These are phyloP conservation scores for Tripterygium wilfordii DNA, from an alignment of 177 flowering plant genomes.

Conservation along the genomic window DNA sequence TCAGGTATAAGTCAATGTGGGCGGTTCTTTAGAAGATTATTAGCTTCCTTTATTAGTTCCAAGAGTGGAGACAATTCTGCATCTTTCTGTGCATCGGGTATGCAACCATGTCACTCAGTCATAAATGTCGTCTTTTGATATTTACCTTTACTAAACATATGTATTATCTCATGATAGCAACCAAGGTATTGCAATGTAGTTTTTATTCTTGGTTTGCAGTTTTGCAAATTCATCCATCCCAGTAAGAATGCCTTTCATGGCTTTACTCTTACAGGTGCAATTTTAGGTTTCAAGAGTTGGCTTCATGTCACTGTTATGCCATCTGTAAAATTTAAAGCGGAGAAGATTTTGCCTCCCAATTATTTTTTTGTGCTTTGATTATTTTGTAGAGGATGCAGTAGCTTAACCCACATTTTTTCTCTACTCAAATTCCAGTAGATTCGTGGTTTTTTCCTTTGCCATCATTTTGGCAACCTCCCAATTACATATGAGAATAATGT, in stretches of 20 bases:
- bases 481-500: too few relatives aligned
- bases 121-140: too few relatives aligned
- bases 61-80: constrained; percentile 80
- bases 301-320: constrained; percentile 85
- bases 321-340: constrained; percentile 38
- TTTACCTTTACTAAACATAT: not conserved
- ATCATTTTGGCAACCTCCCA: too few relatives aligned
- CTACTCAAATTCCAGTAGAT: too few relatives aligned
- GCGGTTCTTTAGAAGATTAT: constrained; percentile 48
- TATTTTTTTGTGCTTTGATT: not conserved
- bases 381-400: too few relatives aligned
- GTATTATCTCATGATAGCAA: too few relatives aligned
- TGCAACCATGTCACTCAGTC: too few relatives aligned
- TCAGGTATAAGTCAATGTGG: constrained; percentile 71
- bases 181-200: too few relatives aligned
- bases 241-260: too few relatives aligned
- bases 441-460: too few relatives aligned
- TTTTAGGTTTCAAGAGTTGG: constrained; percentile 71
- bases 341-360: constrained; percentile 49
- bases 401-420: too few relatives aligned
- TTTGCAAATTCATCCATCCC: not conserved
- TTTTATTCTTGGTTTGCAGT: not conserved
- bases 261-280: constrained; percentile 73
- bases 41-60: constrained; percentile 75
- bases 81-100: constrained; percentile 87